Evolutionary conservation across 306 rosid genomes (phyloP).

Genomic region (Quercus bicolor): DNA sequence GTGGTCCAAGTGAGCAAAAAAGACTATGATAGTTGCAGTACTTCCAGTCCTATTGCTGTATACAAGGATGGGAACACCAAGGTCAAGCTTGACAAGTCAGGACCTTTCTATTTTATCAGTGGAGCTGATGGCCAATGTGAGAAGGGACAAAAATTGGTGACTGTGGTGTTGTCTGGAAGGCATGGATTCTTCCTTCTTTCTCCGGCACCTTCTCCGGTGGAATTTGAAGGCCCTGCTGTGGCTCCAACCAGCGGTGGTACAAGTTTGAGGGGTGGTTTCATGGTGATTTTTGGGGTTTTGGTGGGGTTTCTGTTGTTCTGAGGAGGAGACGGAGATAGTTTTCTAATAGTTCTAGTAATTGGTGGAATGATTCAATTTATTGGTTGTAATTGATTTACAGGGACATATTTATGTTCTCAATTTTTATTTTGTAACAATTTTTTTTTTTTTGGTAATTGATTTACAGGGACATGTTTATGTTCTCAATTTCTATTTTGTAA

Average conservation of each 20-base stretch:
- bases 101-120: slow-evolving; percentile 35
- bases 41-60: background rate
- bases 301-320: background rate
- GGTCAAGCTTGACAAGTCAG: slow-evolving; percentile 12
- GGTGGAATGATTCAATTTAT: background rate
- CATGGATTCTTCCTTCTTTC: background rate
- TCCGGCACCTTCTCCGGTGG: background rate
- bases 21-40: slow-evolving; percentile 21
- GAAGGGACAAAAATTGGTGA: slow-evolving; percentile 22
- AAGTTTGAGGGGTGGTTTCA: background rate
- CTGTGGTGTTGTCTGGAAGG: background rate
- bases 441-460: background rate
- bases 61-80: slow-evolving; percentile 21
- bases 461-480: background rate
- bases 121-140: slow-evolving; percentile 26
- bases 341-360: background rate
- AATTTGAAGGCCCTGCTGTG: background rate
- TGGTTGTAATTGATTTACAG: background rate
- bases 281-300: background rate
- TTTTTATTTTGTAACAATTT: background rate
- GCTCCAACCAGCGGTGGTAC: background rate
- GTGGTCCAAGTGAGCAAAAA: slow-evolving; percentile 21
- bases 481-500: background rate
- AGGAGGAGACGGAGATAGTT: background rate
- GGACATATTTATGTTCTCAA: background rate